These are phyloP conservation scores for Ziziphus jujuba DNA, from an alignment of 306 rosid species.

Conservation along the genomic window DNA sequence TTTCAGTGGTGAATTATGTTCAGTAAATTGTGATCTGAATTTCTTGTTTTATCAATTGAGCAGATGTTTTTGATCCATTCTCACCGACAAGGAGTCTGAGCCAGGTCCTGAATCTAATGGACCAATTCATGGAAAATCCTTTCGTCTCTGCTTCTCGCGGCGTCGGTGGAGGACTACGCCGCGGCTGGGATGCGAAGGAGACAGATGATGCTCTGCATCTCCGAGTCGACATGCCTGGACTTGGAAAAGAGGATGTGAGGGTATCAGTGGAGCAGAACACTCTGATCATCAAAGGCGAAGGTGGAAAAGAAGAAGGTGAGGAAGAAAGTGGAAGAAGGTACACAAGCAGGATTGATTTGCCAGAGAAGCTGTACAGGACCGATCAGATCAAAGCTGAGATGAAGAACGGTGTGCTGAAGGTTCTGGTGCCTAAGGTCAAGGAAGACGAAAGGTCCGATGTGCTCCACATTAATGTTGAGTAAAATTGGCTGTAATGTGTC, in stretches of 20 bases:
- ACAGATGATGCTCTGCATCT: slow-evolving; percentile 26
- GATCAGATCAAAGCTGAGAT: slow-evolving; percentile 31
- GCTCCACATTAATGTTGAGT: slow-evolving; percentile 22
- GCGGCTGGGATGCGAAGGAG: slow-evolving; percentile 24
- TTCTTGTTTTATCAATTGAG: neutral
- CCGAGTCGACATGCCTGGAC: slow-evolving; percentile 30
- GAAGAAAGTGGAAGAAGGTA: slow-evolving; percentile 11
- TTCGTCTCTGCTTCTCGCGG: slow-evolving; percentile 4
- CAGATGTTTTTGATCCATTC: slow-evolving; percentile 76
- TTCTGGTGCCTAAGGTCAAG: slow-evolving; percentile 26
- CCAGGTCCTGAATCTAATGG: slow-evolving; percentile 80
- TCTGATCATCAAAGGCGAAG: slow-evolving; percentile 26
- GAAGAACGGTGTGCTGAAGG: slow-evolving; percentile 30
- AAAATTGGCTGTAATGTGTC: neutral
- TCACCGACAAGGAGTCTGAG: slow-evolving; percentile 62
- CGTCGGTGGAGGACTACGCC: neutral
- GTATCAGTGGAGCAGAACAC: slow-evolving; percentile 25
- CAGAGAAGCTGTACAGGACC: slow-evolving; percentile 22
- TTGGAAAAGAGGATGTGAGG: slow-evolving; percentile 31
- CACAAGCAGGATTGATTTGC: slow-evolving; percentile 21
- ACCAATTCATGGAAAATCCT: slow-evolving; percentile 37
- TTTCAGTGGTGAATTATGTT: too few species aligned
- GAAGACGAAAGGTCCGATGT: slow-evolving; percentile 28
- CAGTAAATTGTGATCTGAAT: too few species aligned
- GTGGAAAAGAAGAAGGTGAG: slow-evolving; percentile 6